These are phyloP conservation scores for Xylaria arbuscula DNA, from an alignment of 2,329 filamentous ascomycete genomes.

Conservation along the genomic window DNA sequence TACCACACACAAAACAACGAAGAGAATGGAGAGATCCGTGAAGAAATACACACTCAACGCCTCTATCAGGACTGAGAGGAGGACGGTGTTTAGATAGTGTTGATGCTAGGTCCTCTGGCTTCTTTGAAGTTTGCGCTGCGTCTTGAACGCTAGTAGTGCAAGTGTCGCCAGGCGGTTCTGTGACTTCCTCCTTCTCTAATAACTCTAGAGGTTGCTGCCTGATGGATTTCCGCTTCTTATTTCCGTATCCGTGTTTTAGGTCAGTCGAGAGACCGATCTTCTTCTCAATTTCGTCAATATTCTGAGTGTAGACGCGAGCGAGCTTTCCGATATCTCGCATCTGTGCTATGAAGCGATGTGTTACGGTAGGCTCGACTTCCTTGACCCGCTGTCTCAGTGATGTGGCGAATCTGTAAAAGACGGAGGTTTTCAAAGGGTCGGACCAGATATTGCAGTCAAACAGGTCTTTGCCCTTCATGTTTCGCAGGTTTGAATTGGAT, in stretches of 20 bases:
- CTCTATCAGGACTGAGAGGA: conserved; percentile 51
- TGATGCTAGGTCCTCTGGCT: conserved; percentile 28
- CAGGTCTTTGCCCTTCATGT: conserved; percentile 76
- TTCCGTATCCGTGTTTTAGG: conserved; percentile 70
- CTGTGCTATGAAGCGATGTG: conserved; percentile 75
- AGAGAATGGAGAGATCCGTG: conserved; percentile 75
- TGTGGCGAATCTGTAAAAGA: conserved; percentile 79
- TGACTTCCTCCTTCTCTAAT: conserved; percentile 40
- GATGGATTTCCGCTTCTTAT: conserved; percentile 61
- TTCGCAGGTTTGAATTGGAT: conserved; percentile 59
- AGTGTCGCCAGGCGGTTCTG: conserved; percentile 36
- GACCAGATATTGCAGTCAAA: conserved; percentile 78
- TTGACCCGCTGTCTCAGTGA: conserved; percentile 72
- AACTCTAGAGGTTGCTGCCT: conserved; percentile 46
- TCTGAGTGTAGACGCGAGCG: conserved; percentile 79
- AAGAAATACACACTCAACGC: conserved; percentile 75
- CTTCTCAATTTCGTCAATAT: conserved; percentile 79
- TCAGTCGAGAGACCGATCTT: conserved; percentile 75
- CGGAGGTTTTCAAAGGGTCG: conserved; percentile 73
- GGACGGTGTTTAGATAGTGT: conserved; percentile 37
- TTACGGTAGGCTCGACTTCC: conserved; percentile 71
- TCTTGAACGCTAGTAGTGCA: conserved; percentile 37
- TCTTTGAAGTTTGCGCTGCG: conserved; percentile 39
- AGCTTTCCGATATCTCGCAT: conserved; percentile 75
- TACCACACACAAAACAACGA: conserved; percentile 71